A percentile compares a stretch with the other conserved stretches of the same genome.
Evolutionary conservation across 1,284 basidiomycete genomes (phyloP).

Genomic region (Apiotrichum domesticum): DNA sequence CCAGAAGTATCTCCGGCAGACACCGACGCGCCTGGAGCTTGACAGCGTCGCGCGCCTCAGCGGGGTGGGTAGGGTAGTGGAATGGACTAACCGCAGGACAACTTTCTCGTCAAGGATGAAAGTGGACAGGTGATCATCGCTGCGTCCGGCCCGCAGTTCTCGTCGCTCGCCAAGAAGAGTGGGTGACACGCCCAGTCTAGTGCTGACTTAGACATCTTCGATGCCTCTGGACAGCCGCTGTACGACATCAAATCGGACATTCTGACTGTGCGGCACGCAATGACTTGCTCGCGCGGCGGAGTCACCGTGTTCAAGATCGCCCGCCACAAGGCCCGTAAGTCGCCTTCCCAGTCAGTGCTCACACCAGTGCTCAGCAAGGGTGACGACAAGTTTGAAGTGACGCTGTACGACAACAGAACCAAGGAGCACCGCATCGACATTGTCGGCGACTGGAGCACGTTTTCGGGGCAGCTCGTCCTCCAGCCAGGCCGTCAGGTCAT

Average conservation of each 20-base stretch:
- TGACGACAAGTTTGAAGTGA: neutral
- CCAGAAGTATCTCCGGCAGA: neutral
- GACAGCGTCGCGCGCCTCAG: neutral
- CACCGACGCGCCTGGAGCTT: neutral
- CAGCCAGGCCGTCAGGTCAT: neutral
- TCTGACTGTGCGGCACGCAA: neutral
- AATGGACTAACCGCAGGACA: neutral
- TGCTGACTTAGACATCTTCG: neutral
- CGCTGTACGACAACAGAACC: neutral
- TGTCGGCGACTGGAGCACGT: neutral
- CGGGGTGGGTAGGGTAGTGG: neutral
- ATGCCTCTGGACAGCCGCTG: neutral
- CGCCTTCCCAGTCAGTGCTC: neutral
- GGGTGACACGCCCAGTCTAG: neutral
- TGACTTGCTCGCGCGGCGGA: neutral
- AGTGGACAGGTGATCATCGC: neutral
- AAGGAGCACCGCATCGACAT: neutral
- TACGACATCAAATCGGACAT: neutral
- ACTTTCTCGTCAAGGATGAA: neutral
- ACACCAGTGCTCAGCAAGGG: neutral
- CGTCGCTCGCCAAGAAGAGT: neutral
- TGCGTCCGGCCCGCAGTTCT: neutral
- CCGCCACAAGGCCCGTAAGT: neutral
- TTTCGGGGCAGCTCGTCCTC: neutral
- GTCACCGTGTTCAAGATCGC: neutral